Conservation (phyloP, 176 grass and related monocot genomes). For the Oryza brachyantha region DNA sequence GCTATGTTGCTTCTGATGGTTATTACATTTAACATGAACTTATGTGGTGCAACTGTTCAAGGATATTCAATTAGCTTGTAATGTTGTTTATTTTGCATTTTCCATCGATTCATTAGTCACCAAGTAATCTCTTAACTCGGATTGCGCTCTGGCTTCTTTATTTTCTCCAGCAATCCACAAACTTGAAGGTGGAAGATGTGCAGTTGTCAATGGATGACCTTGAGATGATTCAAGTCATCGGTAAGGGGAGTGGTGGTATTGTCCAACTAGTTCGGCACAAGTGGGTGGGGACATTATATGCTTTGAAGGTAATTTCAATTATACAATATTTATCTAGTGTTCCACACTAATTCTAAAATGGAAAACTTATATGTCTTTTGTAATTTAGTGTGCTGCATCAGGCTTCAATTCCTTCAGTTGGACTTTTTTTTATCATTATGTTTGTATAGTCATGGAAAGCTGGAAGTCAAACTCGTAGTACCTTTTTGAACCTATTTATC, state of each 20-base stretch:
- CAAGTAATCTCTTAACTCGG: conserved; percentile 12
- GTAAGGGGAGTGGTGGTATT: conserved; percentile 89
- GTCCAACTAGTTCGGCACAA: conserved; percentile 93
- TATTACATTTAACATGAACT: conserved; percentile 13
- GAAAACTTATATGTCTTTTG: too few species aligned
- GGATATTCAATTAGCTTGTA: background rate
- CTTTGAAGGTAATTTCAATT: conserved; percentile 68
- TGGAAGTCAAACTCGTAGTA: background rate
- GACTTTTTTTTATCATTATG: too few species aligned
- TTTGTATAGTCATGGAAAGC: too few species aligned
- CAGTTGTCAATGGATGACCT: conserved; percentile 84
- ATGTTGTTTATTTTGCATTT: conserved; percentile 13
- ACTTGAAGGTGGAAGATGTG: conserved; percentile 69
- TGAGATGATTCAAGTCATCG: conserved; percentile 91
- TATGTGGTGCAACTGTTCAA: background rate
- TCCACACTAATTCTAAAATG: background rate
- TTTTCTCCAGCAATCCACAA: conserved; percentile 39
- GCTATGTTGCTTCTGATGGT: background rate
- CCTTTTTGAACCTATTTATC: background rate
- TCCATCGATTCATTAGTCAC: background rate
- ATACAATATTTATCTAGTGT: conserved; percentile 8
- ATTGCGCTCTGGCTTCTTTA: conserved; percentile 20
- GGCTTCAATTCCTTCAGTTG: too few species aligned
- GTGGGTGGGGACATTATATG: conserved; percentile 81
- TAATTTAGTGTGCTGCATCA: too few species aligned